These are phyloP conservation scores for Gamsiella multidivaricata DNA, from an alignment of 192 early-diverging fungal species.

Conservation along the genomic window DNA sequence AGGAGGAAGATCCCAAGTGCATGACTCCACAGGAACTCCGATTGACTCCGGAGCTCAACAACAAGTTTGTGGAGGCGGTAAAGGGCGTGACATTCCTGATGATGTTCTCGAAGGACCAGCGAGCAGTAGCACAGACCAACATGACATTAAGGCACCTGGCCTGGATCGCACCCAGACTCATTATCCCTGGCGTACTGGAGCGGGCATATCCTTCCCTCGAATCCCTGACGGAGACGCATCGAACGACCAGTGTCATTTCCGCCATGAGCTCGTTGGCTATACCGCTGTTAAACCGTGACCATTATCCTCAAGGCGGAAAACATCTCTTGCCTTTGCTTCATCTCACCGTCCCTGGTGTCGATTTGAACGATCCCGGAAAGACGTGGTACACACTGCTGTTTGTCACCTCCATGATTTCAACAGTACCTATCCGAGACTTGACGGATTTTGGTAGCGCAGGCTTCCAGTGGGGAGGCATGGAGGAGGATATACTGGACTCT, in stretches of 20 bases:
- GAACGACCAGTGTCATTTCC: conserved; percentile 86
- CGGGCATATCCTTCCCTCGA: conserved; percentile 90
- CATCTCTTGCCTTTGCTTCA: conserved; percentile 83
- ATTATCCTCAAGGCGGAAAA: conserved; percentile 88
- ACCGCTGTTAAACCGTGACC: conserved; percentile 76
- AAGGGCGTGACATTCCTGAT: conserved; percentile 68
- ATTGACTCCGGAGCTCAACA: conserved; percentile 65
- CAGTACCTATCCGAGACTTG: conserved; percentile 74
- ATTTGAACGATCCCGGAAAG: conserved; percentile 92
- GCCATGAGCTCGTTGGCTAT: conserved; percentile 75
- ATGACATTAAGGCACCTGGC: conserved; percentile 75
- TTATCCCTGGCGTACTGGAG: conserved; percentile 86
- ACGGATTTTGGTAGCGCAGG: conserved; percentile 56
- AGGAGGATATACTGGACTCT: conserved; percentile 57
- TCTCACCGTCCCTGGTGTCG: conserved; percentile 88
- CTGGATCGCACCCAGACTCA: conserved; percentile 73
- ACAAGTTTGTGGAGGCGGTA: conserved; percentile 73
- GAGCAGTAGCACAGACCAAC: conserved; percentile 67
- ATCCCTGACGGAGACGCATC: conserved; percentile 85
- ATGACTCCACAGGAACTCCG: conserved; percentile 67
- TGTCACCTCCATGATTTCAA: conserved; percentile 70
- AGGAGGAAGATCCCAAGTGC: conserved; percentile 70
- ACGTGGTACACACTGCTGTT: conserved; percentile 78
- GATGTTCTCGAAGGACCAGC: conserved; percentile 82
- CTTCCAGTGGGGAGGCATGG: conserved; percentile 56